A percentile compares a stretch with the other conserved stretches of the same genome.
These are phyloP conservation scores for Boeremia exigua DNA, from an alignment of 2,329 filamentous ascomycete genomes.

Conservation along the genomic window DNA sequence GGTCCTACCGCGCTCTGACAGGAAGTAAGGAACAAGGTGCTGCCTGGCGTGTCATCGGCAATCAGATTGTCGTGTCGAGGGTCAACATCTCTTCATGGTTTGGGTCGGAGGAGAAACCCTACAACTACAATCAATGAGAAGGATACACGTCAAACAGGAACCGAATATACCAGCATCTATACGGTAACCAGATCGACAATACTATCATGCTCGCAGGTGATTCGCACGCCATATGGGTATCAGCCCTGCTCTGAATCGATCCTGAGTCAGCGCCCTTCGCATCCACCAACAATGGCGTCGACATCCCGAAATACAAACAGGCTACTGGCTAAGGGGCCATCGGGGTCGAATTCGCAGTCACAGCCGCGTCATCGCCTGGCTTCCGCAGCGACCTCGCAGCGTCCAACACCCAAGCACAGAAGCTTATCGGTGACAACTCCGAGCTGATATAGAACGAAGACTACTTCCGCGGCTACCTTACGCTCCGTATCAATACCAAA, in stretches of 20 bases:
- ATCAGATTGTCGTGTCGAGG: conserved; percentile 59
- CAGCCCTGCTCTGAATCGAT: conserved; percentile 50
- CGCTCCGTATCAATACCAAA: conserved; percentile 5
- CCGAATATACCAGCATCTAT: conserved; percentile 69
- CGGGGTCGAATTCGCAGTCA: conserved; percentile 63
- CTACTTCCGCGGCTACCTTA: conserved; percentile 17
- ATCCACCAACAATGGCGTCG: conserved; percentile 21
- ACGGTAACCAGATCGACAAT: conserved; percentile 70
- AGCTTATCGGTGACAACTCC: conserved; percentile 54
- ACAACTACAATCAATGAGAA: conserved; percentile 59
- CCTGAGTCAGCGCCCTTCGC: conserved; percentile 19
- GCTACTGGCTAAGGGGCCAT: conserved; percentile 45
- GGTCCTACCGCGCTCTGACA: conserved; percentile 52
- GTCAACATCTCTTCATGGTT: conserved; percentile 22
- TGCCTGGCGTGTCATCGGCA: conserved; percentile 72
- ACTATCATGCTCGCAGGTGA: conserved; percentile 75
- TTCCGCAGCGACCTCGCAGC: conserved; percentile 59
- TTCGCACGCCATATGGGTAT: conserved; percentile 65
- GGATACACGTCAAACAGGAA: conserved; percentile 72
- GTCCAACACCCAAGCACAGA: conserved; percentile 51
- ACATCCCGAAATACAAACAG: conserved; percentile 38
- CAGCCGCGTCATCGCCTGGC: conserved; percentile 44
- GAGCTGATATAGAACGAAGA: conserved; percentile 66
- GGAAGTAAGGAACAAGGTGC: conserved; percentile 65
- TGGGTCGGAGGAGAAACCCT: conserved; percentile 8